Evolutionary conservation across 306 rosid species (phyloP).

Genomic region (Rosa lucieae): DNA sequence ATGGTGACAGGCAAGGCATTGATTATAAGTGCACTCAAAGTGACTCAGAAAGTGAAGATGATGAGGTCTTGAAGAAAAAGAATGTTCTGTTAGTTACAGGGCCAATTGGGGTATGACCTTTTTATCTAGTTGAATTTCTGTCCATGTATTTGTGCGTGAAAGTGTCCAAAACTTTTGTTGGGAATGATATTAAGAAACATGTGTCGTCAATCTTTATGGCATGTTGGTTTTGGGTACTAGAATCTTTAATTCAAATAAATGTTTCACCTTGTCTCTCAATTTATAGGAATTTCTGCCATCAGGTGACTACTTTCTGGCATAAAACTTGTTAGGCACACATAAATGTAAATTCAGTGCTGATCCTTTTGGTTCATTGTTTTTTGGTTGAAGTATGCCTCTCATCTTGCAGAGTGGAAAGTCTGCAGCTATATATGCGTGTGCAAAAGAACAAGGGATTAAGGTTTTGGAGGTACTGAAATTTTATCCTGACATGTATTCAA

Average conservation of each 20-base stretch:
- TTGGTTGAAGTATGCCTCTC: conserved; percentile 29
- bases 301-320: not conserved
- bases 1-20: conserved; percentile 25
- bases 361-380: conserved; percentile 17
- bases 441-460: conserved; percentile 76
- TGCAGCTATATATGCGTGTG: conserved; percentile 96
- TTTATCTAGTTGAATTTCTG: conserved; percentile 2
- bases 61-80: conserved; percentile 51
- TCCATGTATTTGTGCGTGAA: not conserved
- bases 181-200: not conserved
- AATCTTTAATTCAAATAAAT: not conserved
- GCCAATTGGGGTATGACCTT: conserved; percentile 65
- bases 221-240: not conserved
- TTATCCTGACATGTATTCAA: not conserved
- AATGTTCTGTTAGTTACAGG: conserved; percentile 84
- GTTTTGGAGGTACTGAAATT: conserved; percentile 70
- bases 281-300: not conserved
- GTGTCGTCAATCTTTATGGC: not conserved
- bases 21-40: conserved; percentile 42
- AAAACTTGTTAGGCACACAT: not conserved
- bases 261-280: not conserved
- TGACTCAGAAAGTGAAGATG: conserved; percentile 42
- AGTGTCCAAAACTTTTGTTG: not conserved
- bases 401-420: conserved; percentile 91
- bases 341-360: conserved; percentile 2